Percentiles rank a stretch among this genome's conserved stretches.
These are phyloP conservation scores for Plectranthus barbatus DNA, from an alignment of 257 asterid species.

Conservation along the genomic window DNA sequence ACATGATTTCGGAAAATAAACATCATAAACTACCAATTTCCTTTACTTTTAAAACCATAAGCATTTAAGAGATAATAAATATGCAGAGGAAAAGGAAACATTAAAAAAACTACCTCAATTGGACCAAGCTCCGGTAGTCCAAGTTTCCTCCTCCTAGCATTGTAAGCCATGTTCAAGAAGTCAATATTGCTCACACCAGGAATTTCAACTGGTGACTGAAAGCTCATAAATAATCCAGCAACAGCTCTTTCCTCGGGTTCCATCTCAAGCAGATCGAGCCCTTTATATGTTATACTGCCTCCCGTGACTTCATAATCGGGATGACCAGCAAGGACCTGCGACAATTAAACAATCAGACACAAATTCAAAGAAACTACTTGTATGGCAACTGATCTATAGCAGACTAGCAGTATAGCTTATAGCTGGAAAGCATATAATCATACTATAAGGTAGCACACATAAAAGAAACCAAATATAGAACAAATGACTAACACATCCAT, in stretches of 20 bases:
- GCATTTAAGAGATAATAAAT: background rate
- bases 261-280: constrained; percentile 87
- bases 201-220: constrained; percentile 92
- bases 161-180: constrained; percentile 93
- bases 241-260: constrained; percentile 88
- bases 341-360: constrained; percentile 19
- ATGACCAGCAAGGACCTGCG: constrained; percentile 96
- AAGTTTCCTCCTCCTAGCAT: constrained; percentile 71
- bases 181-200: constrained; percentile 97
- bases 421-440: background rate
- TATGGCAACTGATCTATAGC: background rate
- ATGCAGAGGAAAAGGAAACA: background rate
- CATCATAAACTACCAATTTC: background rate
- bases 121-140: constrained; percentile 93
- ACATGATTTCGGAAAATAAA: background rate
- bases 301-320: constrained; percentile 94
- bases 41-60: background rate
- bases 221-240: constrained; percentile 98
- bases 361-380: constrained; percentile 12
- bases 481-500: background rate
- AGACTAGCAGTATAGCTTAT: too few relatives aligned
- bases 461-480: background rate
- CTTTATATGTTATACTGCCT: constrained; percentile 76
- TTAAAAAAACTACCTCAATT: constrained; percentile 54
- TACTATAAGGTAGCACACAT: background rate